Base-by-base conservation (phyloP, 495 filamentous ascomycete species). In the Aspergillus conjunctus region DNA sequence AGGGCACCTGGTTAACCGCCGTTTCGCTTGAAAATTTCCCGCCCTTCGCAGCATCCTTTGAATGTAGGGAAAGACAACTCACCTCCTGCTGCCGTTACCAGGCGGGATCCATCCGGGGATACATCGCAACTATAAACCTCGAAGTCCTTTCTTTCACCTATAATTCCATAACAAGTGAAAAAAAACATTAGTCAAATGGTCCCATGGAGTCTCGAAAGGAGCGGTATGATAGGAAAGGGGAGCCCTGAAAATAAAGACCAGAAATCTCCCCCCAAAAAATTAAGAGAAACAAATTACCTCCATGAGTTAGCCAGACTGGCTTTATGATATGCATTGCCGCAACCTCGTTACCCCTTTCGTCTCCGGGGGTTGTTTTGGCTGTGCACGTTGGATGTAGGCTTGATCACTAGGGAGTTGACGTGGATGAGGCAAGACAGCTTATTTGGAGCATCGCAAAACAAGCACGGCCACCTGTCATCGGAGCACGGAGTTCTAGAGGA, bases 61-160 rank as follows among this genome's bases (percentile, higher is more conserved):
- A 46, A 6, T 26, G 45, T 31, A 43, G 34, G 32, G 9, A 53
- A 33, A 18, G 26, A 34, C 7, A 26, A 72, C 83, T 71, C 71
- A 93, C 90, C 91, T 87, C 93, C 93, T 67, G 91, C 93, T 61
- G 91, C 94, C 8, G 95, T 97, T 32, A 93, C 94, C 54, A 99
- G 81, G 59, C 94, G 84, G 62, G 83, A 87, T 64, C 92, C 93
- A 78, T 98, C 95, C 7, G 94, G 92, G 14, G 93, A 98, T 58
- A 98, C 86, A 80, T 98, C 91, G 74, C 93, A 96, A 69, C 91
- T 95, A 77, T 97, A 99, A 60, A 97, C 92, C 75, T 98, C 95
- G 73, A 94, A 94, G 68, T 96, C 92, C 67, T 96, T 96, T 72
- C 93, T 90, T 78, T 98, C 93, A 65, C 92, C 93, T 91, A 69